phyloP scores from a whole-genome alignment of 2,329 filamentous ascomycete species.

The Ophiobolus disseminans region DNA sequence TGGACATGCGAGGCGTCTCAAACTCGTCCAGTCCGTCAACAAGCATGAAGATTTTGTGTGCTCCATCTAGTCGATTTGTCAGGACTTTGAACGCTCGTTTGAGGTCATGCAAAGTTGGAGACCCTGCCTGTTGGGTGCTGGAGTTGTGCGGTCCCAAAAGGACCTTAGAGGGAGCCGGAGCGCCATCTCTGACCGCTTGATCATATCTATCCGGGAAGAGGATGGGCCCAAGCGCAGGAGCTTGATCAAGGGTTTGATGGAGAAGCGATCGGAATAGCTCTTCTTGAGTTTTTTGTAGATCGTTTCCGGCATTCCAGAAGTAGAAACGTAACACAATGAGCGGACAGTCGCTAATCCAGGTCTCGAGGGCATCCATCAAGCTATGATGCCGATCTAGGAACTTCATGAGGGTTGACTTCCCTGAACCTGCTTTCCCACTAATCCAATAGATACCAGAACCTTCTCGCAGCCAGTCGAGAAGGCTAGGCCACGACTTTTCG shows the following conservation, averaged over 20 bases:
- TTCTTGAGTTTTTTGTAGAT: not conserved
- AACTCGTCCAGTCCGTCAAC: constrained; percentile 17
- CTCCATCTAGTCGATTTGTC: too few relatives aligned
- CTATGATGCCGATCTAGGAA: constrained; percentile 36
- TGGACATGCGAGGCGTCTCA: not conserved
- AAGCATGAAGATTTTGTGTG: too few relatives aligned
- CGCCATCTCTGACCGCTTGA: too few relatives aligned
- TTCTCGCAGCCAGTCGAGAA: too few relatives aligned
- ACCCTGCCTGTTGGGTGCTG: not conserved
- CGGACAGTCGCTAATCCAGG: not conserved
- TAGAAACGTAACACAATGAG: not conserved
- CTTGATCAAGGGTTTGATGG: not conserved
- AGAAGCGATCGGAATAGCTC: not conserved
- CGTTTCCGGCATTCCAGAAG: not conserved
- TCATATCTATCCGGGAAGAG: too few relatives aligned
- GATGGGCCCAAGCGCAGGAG: not conserved
- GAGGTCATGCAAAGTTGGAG: constrained; percentile 3
- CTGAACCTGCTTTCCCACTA: constrained; percentile 54
- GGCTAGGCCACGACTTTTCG: too few relatives aligned
- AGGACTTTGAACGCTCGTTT: constrained; percentile 2
- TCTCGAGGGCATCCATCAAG: not conserved
- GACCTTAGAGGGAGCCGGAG: too few relatives aligned
- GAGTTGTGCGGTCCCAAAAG: not conserved
- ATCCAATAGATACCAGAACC: constrained; percentile 50
- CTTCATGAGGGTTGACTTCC: constrained; percentile 58